Conservation (phyloP, 345 rosid species). For the Barbarea vulgaris region DNA sequence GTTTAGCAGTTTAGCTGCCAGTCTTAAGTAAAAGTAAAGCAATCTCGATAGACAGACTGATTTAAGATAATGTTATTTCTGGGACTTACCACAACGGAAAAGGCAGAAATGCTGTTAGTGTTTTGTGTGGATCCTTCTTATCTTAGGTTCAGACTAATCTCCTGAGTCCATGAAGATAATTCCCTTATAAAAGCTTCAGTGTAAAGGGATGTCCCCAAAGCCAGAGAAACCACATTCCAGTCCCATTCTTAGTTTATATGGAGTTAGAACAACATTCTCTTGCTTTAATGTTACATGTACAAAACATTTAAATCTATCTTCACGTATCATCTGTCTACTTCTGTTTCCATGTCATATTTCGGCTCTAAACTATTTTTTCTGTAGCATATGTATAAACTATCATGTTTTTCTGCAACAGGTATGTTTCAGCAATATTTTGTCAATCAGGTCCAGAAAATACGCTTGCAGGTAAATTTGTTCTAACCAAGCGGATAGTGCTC, state of each 20-base stretch:
- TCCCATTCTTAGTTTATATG: background rate
- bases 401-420: constrained; percentile 55
- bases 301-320: background rate
- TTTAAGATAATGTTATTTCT: background rate
- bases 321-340: background rate
- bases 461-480: constrained; percentile 65
- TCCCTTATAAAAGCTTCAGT: background rate
- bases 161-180: background rate
- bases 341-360: constrained; percentile 6
- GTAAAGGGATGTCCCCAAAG: background rate
- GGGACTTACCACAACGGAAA: background rate
- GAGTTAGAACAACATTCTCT: background rate
- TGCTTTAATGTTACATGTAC: background rate
- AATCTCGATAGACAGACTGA: background rate
- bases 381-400: background rate
- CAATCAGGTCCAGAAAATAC: constrained; percentile 91
- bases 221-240: background rate
- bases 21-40: background rate
- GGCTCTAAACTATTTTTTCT: background rate
- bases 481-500: constrained; percentile 4
- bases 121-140: background rate
- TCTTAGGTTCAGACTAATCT: background rate
- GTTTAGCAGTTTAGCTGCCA: background rate
- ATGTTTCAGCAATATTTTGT: constrained; percentile 89
- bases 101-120: background rate